Percentiles rank a stretch among this genome's conserved stretches.
phyloP scores from a whole-genome alignment of 2,329 filamentous ascomycete species.

The Talaromyces sp. region DNA sequence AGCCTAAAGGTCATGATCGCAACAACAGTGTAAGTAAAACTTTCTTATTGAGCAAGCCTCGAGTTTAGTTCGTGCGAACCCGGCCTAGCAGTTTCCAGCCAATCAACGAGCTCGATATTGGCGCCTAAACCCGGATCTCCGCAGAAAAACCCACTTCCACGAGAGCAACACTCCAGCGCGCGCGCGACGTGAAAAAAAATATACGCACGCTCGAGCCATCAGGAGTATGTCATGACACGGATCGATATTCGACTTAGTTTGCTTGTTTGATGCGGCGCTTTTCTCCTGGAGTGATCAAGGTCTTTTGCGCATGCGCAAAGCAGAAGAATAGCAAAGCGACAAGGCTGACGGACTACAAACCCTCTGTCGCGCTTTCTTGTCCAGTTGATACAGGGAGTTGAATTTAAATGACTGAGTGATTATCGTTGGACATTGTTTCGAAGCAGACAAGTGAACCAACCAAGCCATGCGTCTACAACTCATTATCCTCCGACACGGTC shows the following conservation, averaged over 20 bases:
- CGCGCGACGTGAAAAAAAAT: not conserved
- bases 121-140: not conserved
- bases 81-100: not conserved
- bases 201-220: not conserved
- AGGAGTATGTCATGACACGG: not conserved
- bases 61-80: not conserved
- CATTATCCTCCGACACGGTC: constrained; percentile 64
- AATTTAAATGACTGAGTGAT: not conserved
- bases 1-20: not conserved
- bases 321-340: not conserved
- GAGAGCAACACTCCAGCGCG: not conserved
- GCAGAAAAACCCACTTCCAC: not conserved
- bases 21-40: too few relatives aligned
- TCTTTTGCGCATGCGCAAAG: not conserved
- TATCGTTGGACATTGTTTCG: not conserved
- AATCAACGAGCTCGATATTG: not conserved
- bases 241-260: not conserved
- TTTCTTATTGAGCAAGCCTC: not conserved
- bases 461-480: constrained; percentile 64
- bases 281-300: too few relatives aligned
- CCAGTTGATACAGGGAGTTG: not conserved
- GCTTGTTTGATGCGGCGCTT: not conserved
- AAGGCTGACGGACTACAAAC: not conserved
- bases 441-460: not conserved
- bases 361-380: not conserved